Conservation (phyloP, 805 yeast species). For the Scheffersomyces spartinae region DNA sequence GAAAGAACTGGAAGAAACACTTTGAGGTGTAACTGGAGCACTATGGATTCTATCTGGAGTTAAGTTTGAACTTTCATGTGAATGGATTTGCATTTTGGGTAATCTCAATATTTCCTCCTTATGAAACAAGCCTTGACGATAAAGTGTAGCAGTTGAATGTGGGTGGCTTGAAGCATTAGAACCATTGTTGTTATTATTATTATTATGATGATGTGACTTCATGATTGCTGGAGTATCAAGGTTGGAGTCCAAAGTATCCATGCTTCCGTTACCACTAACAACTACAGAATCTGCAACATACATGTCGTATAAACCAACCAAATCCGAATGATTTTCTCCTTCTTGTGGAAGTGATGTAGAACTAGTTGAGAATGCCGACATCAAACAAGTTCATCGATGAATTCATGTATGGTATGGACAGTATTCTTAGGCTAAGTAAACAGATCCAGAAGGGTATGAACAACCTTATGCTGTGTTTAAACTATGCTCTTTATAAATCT, state of each 20-base stretch:
- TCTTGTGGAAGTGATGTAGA: not conserved
- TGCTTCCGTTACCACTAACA: slow-evolving; percentile 7
- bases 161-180: slow-evolving; percentile 6
- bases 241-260: slow-evolving; percentile 18
- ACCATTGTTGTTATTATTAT: no score
- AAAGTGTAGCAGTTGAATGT: slow-evolving; percentile 4
- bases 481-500: no score
- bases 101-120: no score
- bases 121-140: slow-evolving; percentile 1
- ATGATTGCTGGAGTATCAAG: no score
- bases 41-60: no score
- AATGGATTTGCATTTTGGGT: no score
- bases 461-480: no score
- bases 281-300: slow-evolving; percentile 8
- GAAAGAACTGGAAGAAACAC: no score
- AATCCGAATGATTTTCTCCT: slow-evolving; percentile 5
- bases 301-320: slow-evolving; percentile 16
- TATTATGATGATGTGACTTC: no score
- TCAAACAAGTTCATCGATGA: not conserved
- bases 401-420: not conserved
- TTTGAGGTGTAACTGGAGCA: no score
- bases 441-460: not conserved
- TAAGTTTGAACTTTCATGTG: no score
- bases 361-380: not conserved
- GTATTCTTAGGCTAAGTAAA: not conserved